These are phyloP conservation scores for Coemansia sp. DNA, from an alignment of 192 early-diverging fungal genomes.

Conservation along the genomic window DNA sequence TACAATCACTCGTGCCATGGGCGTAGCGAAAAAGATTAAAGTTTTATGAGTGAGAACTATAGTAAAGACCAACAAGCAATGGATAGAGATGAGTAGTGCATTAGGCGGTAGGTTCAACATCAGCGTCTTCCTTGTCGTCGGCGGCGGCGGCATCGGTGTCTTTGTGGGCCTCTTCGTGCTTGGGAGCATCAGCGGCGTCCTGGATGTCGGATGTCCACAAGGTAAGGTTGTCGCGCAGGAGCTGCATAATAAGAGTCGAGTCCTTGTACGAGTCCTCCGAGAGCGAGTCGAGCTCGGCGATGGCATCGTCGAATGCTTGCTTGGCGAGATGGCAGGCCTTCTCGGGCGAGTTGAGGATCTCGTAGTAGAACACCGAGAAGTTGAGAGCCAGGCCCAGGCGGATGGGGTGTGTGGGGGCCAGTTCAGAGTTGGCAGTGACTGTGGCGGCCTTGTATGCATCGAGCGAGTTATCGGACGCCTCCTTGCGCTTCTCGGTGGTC, in stretches of 20 bases:
- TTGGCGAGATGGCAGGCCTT: slow-evolving; percentile 89
- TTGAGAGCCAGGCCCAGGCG: slow-evolving; percentile 96
- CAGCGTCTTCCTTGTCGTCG: slow-evolving; percentile 17
- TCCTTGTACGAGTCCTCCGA: slow-evolving; percentile 97
- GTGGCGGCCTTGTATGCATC: slow-evolving; percentile 96
- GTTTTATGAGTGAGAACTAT: neutral
- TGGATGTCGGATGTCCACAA: slow-evolving; percentile 94
- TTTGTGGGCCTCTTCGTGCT: slow-evolving; percentile 19
- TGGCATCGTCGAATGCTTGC: slow-evolving; percentile 94
- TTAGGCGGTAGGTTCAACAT: slow-evolving; percentile 16
- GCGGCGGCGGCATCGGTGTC: slow-evolving; percentile 14
- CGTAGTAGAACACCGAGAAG: slow-evolving; percentile 98
- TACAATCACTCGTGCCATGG: slow-evolving; percentile 15
- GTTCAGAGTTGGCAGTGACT: slow-evolving; percentile 76
- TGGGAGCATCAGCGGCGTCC: slow-evolving; percentile 37
- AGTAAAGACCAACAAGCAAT: neutral
- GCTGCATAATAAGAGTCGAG: slow-evolving; percentile 97
- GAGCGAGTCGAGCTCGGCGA: slow-evolving; percentile 90
- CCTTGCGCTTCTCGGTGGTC: slow-evolving; percentile 79
- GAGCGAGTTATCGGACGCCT: slow-evolving; percentile 82
- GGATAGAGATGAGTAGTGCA: neutral
- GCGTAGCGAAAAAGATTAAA: neutral
- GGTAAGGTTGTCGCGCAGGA: slow-evolving; percentile 94
- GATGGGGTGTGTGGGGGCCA: slow-evolving; percentile 93
- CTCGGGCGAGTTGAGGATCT: slow-evolving; percentile 94